These are phyloP conservation scores for Hypoxylon trugodes DNA, from an alignment of 495 filamentous ascomycete species.

Conservation along the genomic window DNA sequence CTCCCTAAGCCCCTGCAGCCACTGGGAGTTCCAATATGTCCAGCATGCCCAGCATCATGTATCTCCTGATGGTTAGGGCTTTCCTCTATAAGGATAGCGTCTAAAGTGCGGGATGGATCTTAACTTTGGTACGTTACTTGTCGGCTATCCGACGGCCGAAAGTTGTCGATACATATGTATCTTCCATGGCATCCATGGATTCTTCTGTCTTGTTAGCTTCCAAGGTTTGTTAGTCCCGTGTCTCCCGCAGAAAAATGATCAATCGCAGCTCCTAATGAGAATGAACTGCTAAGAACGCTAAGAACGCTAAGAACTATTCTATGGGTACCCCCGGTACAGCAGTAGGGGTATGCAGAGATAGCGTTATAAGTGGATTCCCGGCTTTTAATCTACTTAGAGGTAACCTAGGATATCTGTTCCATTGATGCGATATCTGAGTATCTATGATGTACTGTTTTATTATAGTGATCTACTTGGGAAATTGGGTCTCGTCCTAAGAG, in stretches of 20 bases:
- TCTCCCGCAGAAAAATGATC: slow-evolving; percentile 19
- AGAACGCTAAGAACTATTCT: slow-evolving; percentile 11
- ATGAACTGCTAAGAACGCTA: no score
- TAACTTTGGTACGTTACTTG: slow-evolving; percentile 22
- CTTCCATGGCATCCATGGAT: no score
- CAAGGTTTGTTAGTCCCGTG: slow-evolving; percentile 1
- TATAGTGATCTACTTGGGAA: slow-evolving; percentile 37
- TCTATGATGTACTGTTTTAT: slow-evolving; percentile 11
- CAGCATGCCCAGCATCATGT: slow-evolving; percentile 13
- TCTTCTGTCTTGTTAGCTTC: no score
- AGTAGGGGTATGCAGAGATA: slow-evolving; percentile 29
- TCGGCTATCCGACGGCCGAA: slow-evolving; percentile 17
- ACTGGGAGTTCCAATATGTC: no score
- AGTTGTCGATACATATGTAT: no score
- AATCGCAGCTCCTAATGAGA: slow-evolving; percentile 25
- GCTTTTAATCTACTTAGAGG: slow-evolving; percentile 31
- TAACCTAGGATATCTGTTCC: slow-evolving; percentile 5
- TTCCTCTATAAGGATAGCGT: slow-evolving; percentile 23
- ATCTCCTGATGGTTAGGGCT: slow-evolving; percentile 27
- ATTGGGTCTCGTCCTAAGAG: slow-evolving; percentile 25
- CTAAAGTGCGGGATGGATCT: slow-evolving; percentile 20
- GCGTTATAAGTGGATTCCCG: slow-evolving; percentile 25
- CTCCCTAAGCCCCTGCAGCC: slow-evolving; percentile 28
- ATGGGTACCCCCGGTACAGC: slow-evolving; percentile 11
- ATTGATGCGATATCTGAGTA: slow-evolving; percentile 6